A percentile compares a stretch with the other conserved stretches of the same genome.
Evolutionary conservation across 2,329 filamentous ascomycete species (phyloP).

Genomic region (Macrophomina phaseolina): DNA sequence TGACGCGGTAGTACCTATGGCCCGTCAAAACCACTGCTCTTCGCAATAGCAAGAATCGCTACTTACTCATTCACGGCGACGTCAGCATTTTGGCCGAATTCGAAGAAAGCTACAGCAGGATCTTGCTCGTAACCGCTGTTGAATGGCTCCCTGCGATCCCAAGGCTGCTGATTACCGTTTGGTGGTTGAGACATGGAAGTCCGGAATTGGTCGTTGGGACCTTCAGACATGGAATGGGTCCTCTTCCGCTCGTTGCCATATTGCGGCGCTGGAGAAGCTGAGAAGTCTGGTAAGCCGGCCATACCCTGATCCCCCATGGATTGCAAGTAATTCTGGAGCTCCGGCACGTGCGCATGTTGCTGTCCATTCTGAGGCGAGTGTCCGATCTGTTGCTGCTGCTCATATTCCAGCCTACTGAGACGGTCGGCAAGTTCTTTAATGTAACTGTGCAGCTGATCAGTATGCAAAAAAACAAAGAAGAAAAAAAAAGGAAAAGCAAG

Average conservation of each 20-base stretch:
- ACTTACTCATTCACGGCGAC: constrained; percentile 19
- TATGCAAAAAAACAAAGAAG: too few species aligned
- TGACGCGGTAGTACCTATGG: constrained; percentile 42
- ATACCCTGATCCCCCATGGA: constrained; percentile 36
- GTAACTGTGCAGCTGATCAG: constrained; percentile 35
- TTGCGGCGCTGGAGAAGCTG: constrained; percentile 37
- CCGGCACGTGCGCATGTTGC: constrained; percentile 17
- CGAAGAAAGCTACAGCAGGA: constrained; percentile 32
- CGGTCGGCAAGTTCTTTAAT: constrained; percentile 49
- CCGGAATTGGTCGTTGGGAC: constrained; percentile 39
- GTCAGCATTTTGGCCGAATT: constrained; percentile 37
- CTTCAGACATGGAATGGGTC: constrained; percentile 47
- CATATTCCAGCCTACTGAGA: constrained; percentile 43
- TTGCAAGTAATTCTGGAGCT: constrained; percentile 25
- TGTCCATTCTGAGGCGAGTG: constrained; percentile 24
- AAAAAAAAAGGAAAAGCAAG: too few species aligned
- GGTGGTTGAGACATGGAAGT: constrained; percentile 33
- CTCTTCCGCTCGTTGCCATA: constrained; percentile 40
- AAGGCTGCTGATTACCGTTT: constrained; percentile 30
- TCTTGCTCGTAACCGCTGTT: constrained; percentile 31
- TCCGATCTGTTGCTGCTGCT: constrained; percentile 19
- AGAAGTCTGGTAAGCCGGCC: constrained; percentile 37
- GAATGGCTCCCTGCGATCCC: constrained; percentile 34
- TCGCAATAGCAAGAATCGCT: too few species aligned
- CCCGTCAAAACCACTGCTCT: constrained; percentile 28